Conservation (phyloP, 179 eudicot genomes). For the Camellia oleifera region DNA sequence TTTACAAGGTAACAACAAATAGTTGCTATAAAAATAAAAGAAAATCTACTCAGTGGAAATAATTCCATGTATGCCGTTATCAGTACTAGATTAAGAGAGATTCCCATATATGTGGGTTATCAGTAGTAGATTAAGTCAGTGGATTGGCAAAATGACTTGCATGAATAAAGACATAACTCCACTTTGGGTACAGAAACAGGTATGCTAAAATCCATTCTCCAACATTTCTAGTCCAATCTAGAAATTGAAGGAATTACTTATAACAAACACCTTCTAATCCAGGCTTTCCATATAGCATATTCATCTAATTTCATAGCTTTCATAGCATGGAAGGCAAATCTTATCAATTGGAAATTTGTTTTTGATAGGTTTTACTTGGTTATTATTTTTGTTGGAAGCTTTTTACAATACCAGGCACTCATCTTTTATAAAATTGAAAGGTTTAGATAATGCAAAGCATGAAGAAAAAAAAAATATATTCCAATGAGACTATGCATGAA, state of each 20-base stretch:
- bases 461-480: neutral
- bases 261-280: neutral
- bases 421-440: neutral
- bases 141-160: neutral
- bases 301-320: neutral
- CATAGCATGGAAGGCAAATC: neutral
- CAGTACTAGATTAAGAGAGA: neutral
- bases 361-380: neutral
- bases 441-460: neutral
- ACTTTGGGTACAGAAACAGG: neutral
- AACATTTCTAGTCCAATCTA: neutral
- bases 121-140: neutral
- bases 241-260: neutral
- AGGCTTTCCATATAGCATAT: neutral
- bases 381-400: neutral
- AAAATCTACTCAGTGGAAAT: neutral
- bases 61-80: neutral
- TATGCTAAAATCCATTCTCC: neutral
- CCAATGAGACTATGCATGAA: neutral
- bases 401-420: neutral
- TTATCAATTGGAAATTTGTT: neutral
- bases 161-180: neutral
- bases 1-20: neutral
- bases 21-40: neutral
- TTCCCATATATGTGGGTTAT: neutral